A percentile compares a stretch with the other conserved stretches of the same genome.
These are phyloP conservation scores for Xylariaceae sp. DNA, from an alignment of 2,329 filamentous ascomycete species.

Conservation along the genomic window DNA sequence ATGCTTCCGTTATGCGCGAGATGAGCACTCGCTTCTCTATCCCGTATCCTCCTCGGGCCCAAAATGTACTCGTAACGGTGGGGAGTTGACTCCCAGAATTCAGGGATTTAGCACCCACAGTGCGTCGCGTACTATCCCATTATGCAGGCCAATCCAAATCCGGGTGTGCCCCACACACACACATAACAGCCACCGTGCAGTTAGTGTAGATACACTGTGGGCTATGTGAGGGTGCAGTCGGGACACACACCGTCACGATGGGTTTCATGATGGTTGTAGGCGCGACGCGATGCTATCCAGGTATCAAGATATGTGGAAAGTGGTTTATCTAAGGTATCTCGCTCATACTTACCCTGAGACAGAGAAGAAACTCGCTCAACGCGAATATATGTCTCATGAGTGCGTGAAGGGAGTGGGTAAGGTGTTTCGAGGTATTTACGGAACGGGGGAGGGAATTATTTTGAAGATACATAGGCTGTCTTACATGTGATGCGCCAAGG, in stretches of 20 bases:
- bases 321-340: no score
- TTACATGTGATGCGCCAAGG: constrained; percentile 20
- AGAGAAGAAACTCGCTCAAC: no score
- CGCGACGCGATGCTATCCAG: background rate
- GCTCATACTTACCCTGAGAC: no score
- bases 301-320: background rate
- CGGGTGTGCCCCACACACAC: constrained; percentile 3
- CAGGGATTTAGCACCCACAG: background rate
- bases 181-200: background rate
- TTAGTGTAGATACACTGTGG: background rate
- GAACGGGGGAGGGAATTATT: background rate
- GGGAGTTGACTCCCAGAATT: background rate
- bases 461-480: background rate
- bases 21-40: background rate
- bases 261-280: no score
- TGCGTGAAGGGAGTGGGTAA: no score
- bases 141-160: constrained; percentile 17
- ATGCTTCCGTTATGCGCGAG: background rate
- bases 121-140: background rate
- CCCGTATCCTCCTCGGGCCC: background rate
- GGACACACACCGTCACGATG: no score
- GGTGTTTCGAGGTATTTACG: background rate
- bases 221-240: no score
- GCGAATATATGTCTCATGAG: background rate
- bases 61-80: background rate